These are phyloP conservation scores for Sphaerulina musiva DNA, from an alignment of 2,329 filamentous ascomycete genomes.

Conservation along the genomic window DNA sequence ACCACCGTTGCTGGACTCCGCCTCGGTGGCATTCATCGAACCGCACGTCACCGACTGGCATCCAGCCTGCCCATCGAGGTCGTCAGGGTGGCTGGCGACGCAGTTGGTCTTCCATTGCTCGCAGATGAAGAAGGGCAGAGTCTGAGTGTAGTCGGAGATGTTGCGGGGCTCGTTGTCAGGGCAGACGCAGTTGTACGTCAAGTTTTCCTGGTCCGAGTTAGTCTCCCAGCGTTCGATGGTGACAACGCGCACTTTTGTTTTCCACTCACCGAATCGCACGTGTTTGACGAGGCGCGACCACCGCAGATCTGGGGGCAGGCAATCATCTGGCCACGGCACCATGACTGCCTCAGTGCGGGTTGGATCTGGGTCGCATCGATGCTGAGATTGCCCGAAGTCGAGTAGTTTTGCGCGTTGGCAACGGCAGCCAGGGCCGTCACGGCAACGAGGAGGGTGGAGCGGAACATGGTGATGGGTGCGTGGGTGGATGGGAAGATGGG, in stretches of 20 bases:
- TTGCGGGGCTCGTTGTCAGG: conserved; percentile 50
- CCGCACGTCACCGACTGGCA: conserved; percentile 52
- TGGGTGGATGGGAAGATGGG: neutral
- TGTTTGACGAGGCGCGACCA: conserved; percentile 44
- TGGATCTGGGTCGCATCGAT: conserved; percentile 41
- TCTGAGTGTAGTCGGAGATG: conserved; percentile 50
- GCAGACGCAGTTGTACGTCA: conserved; percentile 55
- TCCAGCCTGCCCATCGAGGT: conserved; percentile 33
- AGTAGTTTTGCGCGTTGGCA: conserved; percentile 40
- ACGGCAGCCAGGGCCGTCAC: conserved; percentile 43
- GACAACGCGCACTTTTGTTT: conserved; percentile 13
- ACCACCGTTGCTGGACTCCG: conserved; percentile 32
- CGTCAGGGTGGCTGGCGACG: conserved; percentile 35
- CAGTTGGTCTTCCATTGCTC: conserved; percentile 44
- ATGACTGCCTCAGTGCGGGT: conserved; percentile 37
- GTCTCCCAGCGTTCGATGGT: conserved; percentile 9
- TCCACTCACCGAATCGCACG: conserved; percentile 51
- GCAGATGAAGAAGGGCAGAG: conserved; percentile 57
- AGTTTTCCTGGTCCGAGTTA: conserved; percentile 32
- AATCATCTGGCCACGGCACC: conserved; percentile 55
- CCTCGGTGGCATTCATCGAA: conserved; percentile 40
- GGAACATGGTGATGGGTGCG: conserved; percentile 37
- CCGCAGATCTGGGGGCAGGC: conserved; percentile 56
- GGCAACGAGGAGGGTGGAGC: conserved; percentile 43
- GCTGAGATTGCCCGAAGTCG: conserved; percentile 34